Evolutionary conservation across 352 stramenopile genomes (phyloP), one percentile per base, ranked within the genome.

Genomic region (Globisporangium ultimum): DNA sequence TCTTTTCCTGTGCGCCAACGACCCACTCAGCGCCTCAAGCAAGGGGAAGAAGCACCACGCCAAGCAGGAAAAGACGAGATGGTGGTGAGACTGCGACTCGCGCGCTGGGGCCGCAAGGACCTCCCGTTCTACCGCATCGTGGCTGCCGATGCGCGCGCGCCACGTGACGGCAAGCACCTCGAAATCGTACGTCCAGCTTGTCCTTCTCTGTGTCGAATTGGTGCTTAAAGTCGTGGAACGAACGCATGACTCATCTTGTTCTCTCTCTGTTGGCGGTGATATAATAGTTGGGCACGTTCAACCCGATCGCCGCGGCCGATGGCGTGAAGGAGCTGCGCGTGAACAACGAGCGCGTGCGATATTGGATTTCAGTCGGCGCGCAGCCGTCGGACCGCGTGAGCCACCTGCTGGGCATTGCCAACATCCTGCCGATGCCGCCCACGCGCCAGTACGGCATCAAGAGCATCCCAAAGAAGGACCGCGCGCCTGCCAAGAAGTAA

Each of bases 61-160:
- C 45, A 24, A 51, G 20, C 46, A 51, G 7, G 45, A 50, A 50
- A 11, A 8, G 18, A 51, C 11, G 21, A 28, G 46, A 95, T 95
- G 86, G 84, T 93, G 43, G 87, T 95, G 69, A 84, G 87, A 84
- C 74, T 95, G 65, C 84, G 87, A 56, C 66, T 95, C 53, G 84
- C 84, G 52, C 84, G 87, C 47, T 95, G 84, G 82, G 87, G 87
- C 52, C 83, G 87, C 61, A 93, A 91, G 69, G 84, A 95, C 71
- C 67, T 93, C 22, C 87, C 87, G 32, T 93, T 94, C 83, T 95
- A 95, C 73, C 84, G 87, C 49, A 95, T 95, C 63, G 87, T 95
- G 46, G 87, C 84, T 9, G 87, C 87, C 38, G 87, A 95, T 42
- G 82, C 87, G 22, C 83, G 87, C 42, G 83, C 82, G 36, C 87